These are phyloP conservation scores for Eucalyptus caleyi DNA, from an alignment of 345 rosid genomes.

Conservation along the genomic window DNA sequence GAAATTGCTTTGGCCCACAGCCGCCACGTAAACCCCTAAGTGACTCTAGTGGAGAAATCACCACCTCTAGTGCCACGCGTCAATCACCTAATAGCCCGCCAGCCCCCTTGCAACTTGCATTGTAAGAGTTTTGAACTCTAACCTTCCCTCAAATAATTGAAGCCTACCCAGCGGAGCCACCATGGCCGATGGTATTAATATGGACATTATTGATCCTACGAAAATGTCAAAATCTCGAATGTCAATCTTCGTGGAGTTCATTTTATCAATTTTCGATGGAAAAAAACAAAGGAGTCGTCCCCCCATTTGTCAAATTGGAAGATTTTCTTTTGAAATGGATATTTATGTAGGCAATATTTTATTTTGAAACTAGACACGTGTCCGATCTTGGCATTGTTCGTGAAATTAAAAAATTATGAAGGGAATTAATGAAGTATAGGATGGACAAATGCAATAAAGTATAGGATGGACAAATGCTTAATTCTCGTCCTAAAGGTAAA, in stretches of 20 bases:
- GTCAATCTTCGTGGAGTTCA: not conserved
- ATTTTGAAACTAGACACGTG: not conserved
- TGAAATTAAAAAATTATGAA: not conserved
- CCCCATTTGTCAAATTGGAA: not conserved
- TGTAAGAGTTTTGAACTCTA: too few relatives aligned
- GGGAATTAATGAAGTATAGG: not conserved
- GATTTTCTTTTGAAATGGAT: not conserved
- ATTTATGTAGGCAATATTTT: not conserved
- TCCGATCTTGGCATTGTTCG: not conserved
- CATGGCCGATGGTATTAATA: too few relatives aligned
- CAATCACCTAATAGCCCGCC: too few relatives aligned
- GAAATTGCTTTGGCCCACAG: too few relatives aligned
- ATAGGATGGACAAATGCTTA: not conserved
- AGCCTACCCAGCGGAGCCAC: too few relatives aligned
- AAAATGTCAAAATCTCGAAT: not conserved
- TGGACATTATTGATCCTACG: not conserved
- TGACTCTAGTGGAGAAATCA: too few relatives aligned
- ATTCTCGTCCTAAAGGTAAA: not conserved
- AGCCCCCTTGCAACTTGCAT: too few relatives aligned
- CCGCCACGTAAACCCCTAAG: too few relatives aligned
- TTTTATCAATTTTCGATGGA: not conserved
- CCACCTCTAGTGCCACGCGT: accelerated
- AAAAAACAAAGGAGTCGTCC: not conserved
- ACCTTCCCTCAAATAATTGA: too few relatives aligned
- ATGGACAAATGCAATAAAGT: not conserved